Evolutionary conservation across 768 basidiomycete genomes (phyloP).

Genomic region (Sistotremastrum niveocremeum): DNA sequence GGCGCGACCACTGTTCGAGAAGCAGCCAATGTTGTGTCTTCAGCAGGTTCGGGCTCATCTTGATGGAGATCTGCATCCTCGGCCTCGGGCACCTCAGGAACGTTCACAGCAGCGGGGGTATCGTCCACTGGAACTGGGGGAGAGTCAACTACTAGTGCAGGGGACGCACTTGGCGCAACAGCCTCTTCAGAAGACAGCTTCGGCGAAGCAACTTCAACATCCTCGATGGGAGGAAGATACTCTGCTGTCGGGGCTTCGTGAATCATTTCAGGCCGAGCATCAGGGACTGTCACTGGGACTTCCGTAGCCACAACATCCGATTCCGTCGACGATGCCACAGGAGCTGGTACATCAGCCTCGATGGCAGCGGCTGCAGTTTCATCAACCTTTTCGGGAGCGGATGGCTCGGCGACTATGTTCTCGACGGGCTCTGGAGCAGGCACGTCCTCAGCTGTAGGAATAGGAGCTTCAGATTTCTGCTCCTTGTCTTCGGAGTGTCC

Average conservation of each 20-base stretch:
- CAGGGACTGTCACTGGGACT: constrained; percentile 5
- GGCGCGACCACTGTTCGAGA: neutral
- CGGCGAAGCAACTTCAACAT: neutral
- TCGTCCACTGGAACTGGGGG: constrained; percentile 4
- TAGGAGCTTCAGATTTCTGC: constrained; percentile 4
- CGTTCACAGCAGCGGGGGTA: neutral
- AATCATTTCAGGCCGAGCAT: constrained; percentile 1
- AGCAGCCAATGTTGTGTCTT: neutral
- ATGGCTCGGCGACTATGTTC: neutral
- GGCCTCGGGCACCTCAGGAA: neutral
- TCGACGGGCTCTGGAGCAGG: constrained; percentile 5
- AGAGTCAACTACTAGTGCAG: neutral
- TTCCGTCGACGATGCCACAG: constrained; percentile 1
- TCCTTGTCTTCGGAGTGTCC: constrained; percentile 1
- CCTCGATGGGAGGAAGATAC: constrained; percentile 1
- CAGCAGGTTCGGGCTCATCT: neutral
- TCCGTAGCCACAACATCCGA: neutral
- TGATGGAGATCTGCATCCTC: constrained; percentile 1
- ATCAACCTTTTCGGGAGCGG: constrained; percentile 8
- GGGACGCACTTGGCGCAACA: neutral
- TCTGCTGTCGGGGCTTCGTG: neutral
- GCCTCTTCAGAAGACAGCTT: neutral
- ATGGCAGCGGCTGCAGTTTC: constrained; percentile 5
- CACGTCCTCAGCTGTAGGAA: constrained; percentile 7
- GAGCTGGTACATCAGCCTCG: constrained; percentile 4